Percentiles rank a stretch among this genome's conserved stretches.
phyloP scores from a whole-genome alignment of 116 monocot genomes.

The Posidonia oceanica region DNA sequence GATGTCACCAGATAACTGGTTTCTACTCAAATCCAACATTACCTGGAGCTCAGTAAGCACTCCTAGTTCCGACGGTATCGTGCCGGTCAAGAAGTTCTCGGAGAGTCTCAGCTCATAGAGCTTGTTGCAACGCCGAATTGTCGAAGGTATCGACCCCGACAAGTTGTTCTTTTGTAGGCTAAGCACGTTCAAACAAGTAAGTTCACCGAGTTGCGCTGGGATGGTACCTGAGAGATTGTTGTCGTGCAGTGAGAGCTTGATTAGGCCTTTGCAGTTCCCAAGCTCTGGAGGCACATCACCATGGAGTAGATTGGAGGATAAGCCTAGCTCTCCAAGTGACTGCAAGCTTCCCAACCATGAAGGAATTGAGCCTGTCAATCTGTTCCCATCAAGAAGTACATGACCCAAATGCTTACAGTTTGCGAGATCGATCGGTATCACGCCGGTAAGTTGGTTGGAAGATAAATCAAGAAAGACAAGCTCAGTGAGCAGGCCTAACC shows the following conservation, averaged over 20 bases:
- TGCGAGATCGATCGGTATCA: slow-evolving; percentile 49
- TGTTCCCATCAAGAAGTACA: slow-evolving; percentile 52
- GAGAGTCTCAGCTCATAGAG: slow-evolving; percentile 73
- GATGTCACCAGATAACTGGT: slow-evolving; percentile 63
- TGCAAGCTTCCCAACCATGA: slow-evolving; percentile 54
- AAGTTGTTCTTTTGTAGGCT: slow-evolving; percentile 59
- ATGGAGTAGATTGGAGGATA: slow-evolving; percentile 55
- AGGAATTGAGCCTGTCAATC: slow-evolving; percentile 39
- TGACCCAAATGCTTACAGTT: slow-evolving; percentile 43
- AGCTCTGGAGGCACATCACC: slow-evolving; percentile 56
- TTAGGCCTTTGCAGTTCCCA: slow-evolving; percentile 41
- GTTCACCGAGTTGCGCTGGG: slow-evolving; percentile 63
- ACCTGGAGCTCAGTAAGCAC: slow-evolving; percentile 66
- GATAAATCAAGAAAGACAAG: slow-evolving; percentile 74
- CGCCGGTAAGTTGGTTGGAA: slow-evolving; percentile 42
- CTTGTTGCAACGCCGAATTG: slow-evolving; percentile 41
- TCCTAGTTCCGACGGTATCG: slow-evolving; percentile 63
- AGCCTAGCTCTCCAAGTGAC: slow-evolving; percentile 71
- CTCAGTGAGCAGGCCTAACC: slow-evolving; percentile 30
- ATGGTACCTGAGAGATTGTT: slow-evolving; percentile 67
- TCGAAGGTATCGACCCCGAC: slow-evolving; percentile 53
- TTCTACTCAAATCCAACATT: slow-evolving; percentile 67
- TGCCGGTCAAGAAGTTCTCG: slow-evolving; percentile 46
- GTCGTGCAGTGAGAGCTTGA: slow-evolving; percentile 56
- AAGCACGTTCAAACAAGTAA: slow-evolving; percentile 59